Evolutionary conservation across 352 stramenopile genomes (phyloP).

Genomic region (Phytophthora tubulina): DNA sequence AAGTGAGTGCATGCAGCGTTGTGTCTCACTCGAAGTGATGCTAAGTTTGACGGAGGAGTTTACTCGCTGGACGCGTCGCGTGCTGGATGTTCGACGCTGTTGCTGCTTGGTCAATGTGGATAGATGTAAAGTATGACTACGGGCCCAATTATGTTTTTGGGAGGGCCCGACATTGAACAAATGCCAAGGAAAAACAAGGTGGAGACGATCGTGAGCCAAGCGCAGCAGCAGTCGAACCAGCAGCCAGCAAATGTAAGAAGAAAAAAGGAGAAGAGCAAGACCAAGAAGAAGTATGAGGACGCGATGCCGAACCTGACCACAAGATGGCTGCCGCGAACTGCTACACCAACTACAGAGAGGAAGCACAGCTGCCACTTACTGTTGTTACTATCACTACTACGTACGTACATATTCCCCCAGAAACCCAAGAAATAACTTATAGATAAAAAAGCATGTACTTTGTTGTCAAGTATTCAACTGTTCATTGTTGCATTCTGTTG

Average conservation of each 20-base stretch:
- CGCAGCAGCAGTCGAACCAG: slow-evolving; percentile 5
- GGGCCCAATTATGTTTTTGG: slow-evolving; percentile 30
- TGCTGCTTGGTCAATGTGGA: slow-evolving; percentile 41
- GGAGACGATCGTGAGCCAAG: slow-evolving; percentile 33
- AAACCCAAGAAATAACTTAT: slow-evolving; percentile 69
- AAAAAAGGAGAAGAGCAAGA: slow-evolving; percentile 6
- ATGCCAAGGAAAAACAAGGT: slow-evolving; percentile 24
- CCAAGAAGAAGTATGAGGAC: background rate
- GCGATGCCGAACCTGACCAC: slow-evolving; percentile 2
- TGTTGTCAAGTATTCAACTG: slow-evolving; percentile 22
- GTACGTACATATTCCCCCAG: slow-evolving; percentile 33
- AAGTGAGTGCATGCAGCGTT: slow-evolving; percentile 15
- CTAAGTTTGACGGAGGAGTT: background rate
- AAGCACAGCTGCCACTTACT: slow-evolving; percentile 23
- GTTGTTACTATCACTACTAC: slow-evolving; percentile 34
- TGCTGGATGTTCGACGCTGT: slow-evolving; percentile 11
- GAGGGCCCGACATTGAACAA: slow-evolving; percentile 40
- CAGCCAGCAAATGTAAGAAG: background rate
- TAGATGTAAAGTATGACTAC: slow-evolving; percentile 59
- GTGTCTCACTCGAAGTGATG: slow-evolving; percentile 1
- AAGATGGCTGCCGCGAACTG: slow-evolving; percentile 18
- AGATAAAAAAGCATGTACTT: slow-evolving; percentile 51
- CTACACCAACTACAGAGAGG: slow-evolving; percentile 12
- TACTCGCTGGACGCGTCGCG: background rate
- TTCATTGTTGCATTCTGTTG: background rate